Percentiles rank a stretch among this genome's conserved stretches.
Conservation (phyloP, 192 early-diverging fungal species). For the Coemansia sp. region DNA sequence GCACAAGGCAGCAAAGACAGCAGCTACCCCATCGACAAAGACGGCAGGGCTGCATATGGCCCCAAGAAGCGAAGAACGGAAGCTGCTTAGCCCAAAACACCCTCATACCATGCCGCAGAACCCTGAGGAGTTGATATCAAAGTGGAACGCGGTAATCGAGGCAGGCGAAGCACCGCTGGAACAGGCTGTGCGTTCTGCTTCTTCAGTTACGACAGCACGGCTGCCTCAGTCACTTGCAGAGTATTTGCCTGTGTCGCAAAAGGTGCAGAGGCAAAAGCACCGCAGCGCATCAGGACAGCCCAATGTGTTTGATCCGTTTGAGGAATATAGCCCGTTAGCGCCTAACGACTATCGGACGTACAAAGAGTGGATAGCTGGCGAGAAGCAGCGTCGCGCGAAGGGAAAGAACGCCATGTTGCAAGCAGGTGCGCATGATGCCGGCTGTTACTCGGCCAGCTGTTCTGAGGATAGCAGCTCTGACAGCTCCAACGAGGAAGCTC, state of each 20-base stretch:
- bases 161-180: neutral
- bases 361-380: conserved; percentile 24
- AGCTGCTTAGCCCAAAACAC: conserved; percentile 20
- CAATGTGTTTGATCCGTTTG: conserved; percentile 30
- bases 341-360: conserved; percentile 44
- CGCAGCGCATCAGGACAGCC: neutral
- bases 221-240: conserved; percentile 24
- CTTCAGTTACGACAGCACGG: neutral
- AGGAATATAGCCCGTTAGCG: conserved; percentile 31
- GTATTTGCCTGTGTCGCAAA: conserved; percentile 20
- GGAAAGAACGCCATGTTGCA: neutral
- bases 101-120: conserved; percentile 30
- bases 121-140: conserved; percentile 21
- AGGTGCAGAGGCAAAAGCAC: neutral
- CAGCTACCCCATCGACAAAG: neutral
- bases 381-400: conserved; percentile 10
- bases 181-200: neutral
- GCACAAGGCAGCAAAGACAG: neutral
- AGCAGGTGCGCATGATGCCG: neutral
- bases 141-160: conserved; percentile 21
- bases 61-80: neutral
- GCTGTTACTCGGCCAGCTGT: neutral
- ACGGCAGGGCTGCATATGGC: neutral
- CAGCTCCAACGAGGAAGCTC: neutral
- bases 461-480: neutral